Evolutionary conservation across 139 green algal species (phyloP), one percentile per base, ranked within the genome.

Genomic region (Chlorella sp.): DNA sequence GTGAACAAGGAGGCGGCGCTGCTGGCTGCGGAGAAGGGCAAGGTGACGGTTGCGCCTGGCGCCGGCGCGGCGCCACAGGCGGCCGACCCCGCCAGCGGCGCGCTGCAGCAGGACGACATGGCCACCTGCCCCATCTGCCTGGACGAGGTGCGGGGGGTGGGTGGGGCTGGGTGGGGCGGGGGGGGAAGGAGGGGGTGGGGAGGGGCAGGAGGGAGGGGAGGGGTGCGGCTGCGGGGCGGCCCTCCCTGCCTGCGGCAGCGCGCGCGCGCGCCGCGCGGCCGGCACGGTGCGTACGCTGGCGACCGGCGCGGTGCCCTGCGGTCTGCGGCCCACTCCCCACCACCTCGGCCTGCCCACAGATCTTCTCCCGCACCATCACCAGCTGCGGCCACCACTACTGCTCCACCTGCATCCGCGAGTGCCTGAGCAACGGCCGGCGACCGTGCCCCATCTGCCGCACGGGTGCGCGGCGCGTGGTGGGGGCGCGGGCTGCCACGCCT

Each of bases 351-450:
- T n/a, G n/a, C n/a, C n/a, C n/a, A n/a, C n/a, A n/a, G n/a, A n/a
- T n/a, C 50, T 36, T 27, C 27, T 69, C 51, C 66, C 62, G 62
- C 42, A 83, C 83, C 43, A 68, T 92, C 48, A 92, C 88, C 0
- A n/a, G 42, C 27, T 92, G 88, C 75, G 83, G 81, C 12, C 88
- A 92, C 83, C 59, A 72, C 40, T 92, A 78, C 81, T 90, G 83
- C 82, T 51, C 60, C 8, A 72, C 79, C 41, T 92, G 87, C 80
- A 90, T 91, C 53, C 77, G 84, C 23, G 81, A 89, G 77, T 73
- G 78, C 31, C 82, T 88, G 51, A 67, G 75, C 5, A 68, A 73
- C 65, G 62, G 66, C 38, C 38, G 25, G 67, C 77, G 65, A 51
- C 27, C 60, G 33, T 91, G 87, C 72, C 87, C 87, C 74, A 87